Evolutionary conservation across 306 rosid genomes (phyloP).

Genomic region (Quillaja saponaria): DNA sequence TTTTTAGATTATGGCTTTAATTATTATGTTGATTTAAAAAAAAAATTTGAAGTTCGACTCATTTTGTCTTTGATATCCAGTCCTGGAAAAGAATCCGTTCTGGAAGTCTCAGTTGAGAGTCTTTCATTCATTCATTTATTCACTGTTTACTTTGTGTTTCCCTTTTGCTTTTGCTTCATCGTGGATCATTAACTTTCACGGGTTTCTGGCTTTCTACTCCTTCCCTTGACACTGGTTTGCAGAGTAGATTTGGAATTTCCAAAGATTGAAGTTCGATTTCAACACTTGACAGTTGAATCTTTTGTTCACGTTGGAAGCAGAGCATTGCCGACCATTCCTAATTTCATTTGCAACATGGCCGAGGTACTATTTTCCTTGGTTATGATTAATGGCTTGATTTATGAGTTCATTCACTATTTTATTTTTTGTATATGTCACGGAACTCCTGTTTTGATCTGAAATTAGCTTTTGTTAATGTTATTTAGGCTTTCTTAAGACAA

Average conservation of each 20-base stretch:
- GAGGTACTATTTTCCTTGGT: slow-evolving; percentile 53
- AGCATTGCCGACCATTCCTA: slow-evolving; percentile 94
- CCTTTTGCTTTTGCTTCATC: slow-evolving; percentile 14
- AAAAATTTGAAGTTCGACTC: no score
- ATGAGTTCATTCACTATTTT: slow-evolving; percentile 19
- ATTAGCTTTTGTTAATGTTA: no score
- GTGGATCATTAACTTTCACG: background rate
- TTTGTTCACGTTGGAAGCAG: slow-evolving; percentile 93
- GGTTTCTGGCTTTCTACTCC: no score
- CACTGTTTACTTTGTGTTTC: slow-evolving; percentile 5
- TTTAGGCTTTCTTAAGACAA: slow-evolving; percentile 70
- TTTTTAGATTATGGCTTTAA: no score
- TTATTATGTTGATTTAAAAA: no score
- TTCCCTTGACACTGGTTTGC: no score
- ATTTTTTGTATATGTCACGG: background rate
- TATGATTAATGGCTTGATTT: background rate
- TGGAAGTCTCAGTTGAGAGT: no score
- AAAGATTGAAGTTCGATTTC: slow-evolving; percentile 90
- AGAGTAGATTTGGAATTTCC: slow-evolving; percentile 88
- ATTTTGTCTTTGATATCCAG: no score
- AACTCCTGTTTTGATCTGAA: no score
- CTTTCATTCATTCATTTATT: no score
- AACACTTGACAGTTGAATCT: slow-evolving; percentile 72
- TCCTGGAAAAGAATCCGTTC: no score
- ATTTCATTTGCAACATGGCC: slow-evolving; percentile 75